Evolutionary conservation across 805 yeast genomes (phyloP), one percentile per base, ranked within the genome.

Genomic region (Priceomyces castillae): DNA sequence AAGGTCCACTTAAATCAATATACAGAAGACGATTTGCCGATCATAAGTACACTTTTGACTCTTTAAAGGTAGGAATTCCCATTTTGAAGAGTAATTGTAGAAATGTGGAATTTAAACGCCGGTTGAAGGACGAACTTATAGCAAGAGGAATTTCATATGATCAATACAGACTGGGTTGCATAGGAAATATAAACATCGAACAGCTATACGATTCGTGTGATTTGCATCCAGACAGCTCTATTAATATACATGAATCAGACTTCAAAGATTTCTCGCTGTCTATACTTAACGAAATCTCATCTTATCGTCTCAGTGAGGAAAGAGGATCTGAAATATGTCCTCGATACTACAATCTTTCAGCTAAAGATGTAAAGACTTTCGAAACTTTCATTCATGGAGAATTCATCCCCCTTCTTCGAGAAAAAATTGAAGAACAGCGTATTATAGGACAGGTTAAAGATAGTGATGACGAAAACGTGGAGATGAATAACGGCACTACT

Each of bases 201-300:
- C 19, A 17, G 10, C 22, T 44, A 12, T 20, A 37, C 10, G 26
- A 31, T 4, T 36, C 36, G 7, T 40, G 43, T 26, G 37, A 30
- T 11, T 23, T 46, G 7, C 16, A 30, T 23, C 12, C 17, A 11
- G 30, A 26, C 19, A 37, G 40, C 18, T 5, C 14, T 5, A 37
- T 46, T 36, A 18, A 26, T 5, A 49, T 51, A 30, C 47, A 50
- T 35, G 51, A 50, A 30, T 30, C 42, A 14, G 56, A 52, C 36
- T 52, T 46, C 36, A 12, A 25, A 12, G 51, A 50, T 38, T 52
- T 36, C 34, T 20, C 30, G 35, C 56, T 52, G 56, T 30, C 28
- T 11, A 30, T 34, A 10, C 42, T 44, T 17, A 19, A 18, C 14
- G 34, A 37, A 15, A 30, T 40, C 16, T 40, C 41, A 14, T 20